phyloP scores from a whole-genome alignment of 2,329 filamentous ascomycete genomes.

The Colletotrichum shisoi region DNA sequence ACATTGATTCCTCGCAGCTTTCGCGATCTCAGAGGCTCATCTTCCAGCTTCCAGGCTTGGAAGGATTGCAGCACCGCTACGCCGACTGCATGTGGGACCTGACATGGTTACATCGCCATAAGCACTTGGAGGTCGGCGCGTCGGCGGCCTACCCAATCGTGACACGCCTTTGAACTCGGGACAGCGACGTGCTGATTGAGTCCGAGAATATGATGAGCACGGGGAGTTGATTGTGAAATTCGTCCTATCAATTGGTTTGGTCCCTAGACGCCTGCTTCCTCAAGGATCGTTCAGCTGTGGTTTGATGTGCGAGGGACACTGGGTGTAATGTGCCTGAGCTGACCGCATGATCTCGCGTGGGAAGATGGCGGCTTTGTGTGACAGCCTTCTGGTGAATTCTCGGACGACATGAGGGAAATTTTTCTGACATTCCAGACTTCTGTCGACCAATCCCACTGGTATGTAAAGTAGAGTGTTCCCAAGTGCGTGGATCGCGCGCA shows the following conservation, averaged over 20 bases:
- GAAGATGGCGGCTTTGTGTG: not conserved
- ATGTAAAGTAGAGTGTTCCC: not conserved
- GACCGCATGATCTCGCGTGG: not conserved
- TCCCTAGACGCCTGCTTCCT: not conserved
- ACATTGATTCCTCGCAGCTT: not conserved
- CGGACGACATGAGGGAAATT: not conserved
- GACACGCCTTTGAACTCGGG: not conserved
- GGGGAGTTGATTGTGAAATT: not conserved
- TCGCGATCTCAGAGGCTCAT: not conserved
- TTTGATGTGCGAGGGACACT: not conserved
- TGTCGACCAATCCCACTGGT: too few species aligned
- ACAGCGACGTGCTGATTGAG: not conserved
- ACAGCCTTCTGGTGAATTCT: not conserved
- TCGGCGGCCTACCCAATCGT: conserved; percentile 17
- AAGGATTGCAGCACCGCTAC: conserved; percentile 9
- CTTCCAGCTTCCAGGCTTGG: not conserved
- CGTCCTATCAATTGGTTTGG: not conserved
- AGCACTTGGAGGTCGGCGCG: conserved; percentile 28
- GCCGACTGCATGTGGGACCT: conserved; percentile 29
- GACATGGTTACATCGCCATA: conserved; percentile 35
- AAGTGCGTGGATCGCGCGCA: too few species aligned
- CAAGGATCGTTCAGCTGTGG: conserved; percentile 12
- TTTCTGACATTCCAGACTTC: not conserved
- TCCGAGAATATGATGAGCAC: not conserved
- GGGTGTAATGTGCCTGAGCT: not conserved